These are phyloP conservation scores for Salix arbutifolia DNA, from an alignment of 345 rosid species.

Conservation along the genomic window DNA sequence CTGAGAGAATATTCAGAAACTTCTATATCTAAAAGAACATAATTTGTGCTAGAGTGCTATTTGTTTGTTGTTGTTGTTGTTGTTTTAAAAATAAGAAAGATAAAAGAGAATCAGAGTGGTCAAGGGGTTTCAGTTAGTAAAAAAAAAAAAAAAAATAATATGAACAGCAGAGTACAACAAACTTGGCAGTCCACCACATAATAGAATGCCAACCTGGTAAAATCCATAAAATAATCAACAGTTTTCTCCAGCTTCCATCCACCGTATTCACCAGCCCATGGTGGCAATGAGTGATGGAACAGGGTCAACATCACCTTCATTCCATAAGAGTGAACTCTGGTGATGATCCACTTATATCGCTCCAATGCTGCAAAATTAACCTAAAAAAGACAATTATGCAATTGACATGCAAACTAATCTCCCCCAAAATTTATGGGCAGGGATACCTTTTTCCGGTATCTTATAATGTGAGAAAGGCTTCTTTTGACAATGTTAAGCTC, in stretches of 20 bases:
- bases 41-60: neutral
- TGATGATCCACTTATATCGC: conserved; percentile 81
- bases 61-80: neutral
- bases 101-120: neutral
- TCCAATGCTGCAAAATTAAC: conserved; percentile 84
- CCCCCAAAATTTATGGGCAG: neutral
- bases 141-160: neutral
- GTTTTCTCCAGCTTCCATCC: conserved; percentile 98
- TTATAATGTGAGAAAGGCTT: neutral
- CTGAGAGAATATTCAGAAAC: neutral
- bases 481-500: neutral
- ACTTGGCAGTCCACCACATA: neutral
- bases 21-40: neutral
- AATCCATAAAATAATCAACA: conserved; percentile 75
- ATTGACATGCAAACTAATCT: conserved; percentile 7
- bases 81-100: neutral
- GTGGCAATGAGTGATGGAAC: conserved; percentile 93
- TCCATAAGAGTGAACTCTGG: conserved; percentile 69
- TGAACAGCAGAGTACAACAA: neutral
- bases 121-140: neutral
- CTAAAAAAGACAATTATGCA: conserved; percentile 30
- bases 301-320: conserved; percentile 98
- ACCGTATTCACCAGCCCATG: conserved; percentile 96
- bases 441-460: neutral
- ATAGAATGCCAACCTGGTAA: conserved; percentile 54